Percentiles rank a stretch among this genome's conserved stretches.
These are phyloP conservation scores for Parsonsia alboflavescens DNA, from an alignment of 257 asterid species.

Conservation along the genomic window DNA sequence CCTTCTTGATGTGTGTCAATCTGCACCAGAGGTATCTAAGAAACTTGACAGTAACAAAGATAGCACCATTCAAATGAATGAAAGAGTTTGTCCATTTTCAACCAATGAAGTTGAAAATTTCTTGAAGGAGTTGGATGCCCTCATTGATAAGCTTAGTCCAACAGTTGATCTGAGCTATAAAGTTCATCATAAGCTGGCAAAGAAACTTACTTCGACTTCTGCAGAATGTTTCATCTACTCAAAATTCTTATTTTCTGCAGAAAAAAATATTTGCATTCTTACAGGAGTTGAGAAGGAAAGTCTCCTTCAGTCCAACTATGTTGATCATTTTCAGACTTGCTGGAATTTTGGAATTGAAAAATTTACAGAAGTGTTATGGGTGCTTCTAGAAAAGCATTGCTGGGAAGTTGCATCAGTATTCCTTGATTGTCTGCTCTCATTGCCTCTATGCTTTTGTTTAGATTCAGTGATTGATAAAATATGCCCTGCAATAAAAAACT, in stretches of 20 bases:
- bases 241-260: constrained; percentile 43
- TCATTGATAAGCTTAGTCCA: constrained; percentile 55
- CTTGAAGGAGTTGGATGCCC: constrained; percentile 43
- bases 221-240: constrained; percentile 81
- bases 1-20: constrained; percentile 50
- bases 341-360: constrained; percentile 64
- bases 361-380: constrained; percentile 51
- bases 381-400: constrained; percentile 60
- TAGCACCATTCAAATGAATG: constrained; percentile 32
- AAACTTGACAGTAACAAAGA: constrained; percentile 27
- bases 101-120: constrained; percentile 47
- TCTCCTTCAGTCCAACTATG: constrained; percentile 23
- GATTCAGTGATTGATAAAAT: constrained; percentile 46
- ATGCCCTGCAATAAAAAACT: constrained; percentile 53
- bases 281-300: constrained; percentile 32
- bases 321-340: constrained; percentile 31
- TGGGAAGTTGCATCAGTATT: constrained; percentile 85
- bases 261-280: constrained; percentile 30
- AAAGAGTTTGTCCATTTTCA: constrained; percentile 36
- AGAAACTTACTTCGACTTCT: constrained; percentile 48
- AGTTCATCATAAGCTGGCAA: constrained; percentile 64
- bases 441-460: constrained; percentile 50
- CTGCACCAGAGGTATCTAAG: constrained; percentile 33
- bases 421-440: constrained; percentile 61
- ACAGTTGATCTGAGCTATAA: constrained; percentile 70